Conservation (phyloP, 371 early-diverging fungal species). For the Chytridium lagenaria region DNA sequence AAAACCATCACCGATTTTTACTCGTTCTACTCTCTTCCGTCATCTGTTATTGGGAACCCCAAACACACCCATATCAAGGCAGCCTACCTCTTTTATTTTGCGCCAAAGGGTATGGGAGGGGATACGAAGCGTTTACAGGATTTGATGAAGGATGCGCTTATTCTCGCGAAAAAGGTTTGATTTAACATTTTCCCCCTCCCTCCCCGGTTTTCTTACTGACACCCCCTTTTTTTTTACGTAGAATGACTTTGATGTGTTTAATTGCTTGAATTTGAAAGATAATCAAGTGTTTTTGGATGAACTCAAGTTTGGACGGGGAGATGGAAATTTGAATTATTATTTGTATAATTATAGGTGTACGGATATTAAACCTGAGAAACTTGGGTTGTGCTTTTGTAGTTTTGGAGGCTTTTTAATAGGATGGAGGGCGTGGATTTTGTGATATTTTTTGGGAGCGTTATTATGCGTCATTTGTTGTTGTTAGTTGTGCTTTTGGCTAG, state of each 20-base stretch:
- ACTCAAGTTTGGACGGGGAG: constrained; percentile 91
- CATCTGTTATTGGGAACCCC: constrained; percentile 80
- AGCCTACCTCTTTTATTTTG: constrained; percentile 95
- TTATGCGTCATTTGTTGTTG: no score
- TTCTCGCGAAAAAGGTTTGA: constrained; percentile 73
- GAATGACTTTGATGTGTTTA: constrained; percentile 84
- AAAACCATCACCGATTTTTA: constrained; percentile 82
- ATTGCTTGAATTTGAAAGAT: constrained; percentile 88
- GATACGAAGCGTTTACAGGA: constrained; percentile 31
- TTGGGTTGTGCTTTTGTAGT: constrained; percentile 77
- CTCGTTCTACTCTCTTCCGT: constrained; percentile 93
- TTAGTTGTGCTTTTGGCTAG: no score
- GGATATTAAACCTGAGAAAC: constrained; percentile 66
- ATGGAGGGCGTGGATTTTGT: no score
- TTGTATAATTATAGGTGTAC: constrained; percentile 92
- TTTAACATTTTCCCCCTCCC: neutral
- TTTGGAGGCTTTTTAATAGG: no score
- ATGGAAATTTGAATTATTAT: constrained; percentile 93
- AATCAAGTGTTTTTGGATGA: constrained; percentile 76
- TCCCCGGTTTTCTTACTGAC: no score
- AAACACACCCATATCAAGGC: constrained; percentile 81
- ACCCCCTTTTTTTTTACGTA: constrained; percentile 16
- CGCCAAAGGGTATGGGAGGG: constrained; percentile 56
- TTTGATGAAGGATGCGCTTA: constrained; percentile 78
- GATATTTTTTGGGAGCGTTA: no score